Base-by-base conservation (phyloP, 1,284 basidiomycete species). In the Gomphus bonarii region DNA sequence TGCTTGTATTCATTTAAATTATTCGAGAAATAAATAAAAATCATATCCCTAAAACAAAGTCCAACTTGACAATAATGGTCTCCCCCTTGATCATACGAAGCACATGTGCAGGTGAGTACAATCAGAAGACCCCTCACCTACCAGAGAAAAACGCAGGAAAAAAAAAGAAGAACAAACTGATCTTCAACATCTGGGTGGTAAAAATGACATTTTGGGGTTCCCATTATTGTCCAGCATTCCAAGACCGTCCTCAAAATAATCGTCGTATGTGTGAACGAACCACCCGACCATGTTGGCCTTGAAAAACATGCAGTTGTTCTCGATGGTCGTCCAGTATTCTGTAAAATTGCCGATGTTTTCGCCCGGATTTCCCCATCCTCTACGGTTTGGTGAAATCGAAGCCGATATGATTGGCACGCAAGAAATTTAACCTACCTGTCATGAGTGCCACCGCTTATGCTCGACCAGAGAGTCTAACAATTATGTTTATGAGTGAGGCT, bases 241-340 rank as follows among this genome's bases (percentile, higher is more conserved):
- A 25, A 57, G n/a, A 10, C 47, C 47, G 2, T 6, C 30, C 28
- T 57, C 55, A 20, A 42, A 43, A 3, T 20, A 36, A 42, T 57
- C 55, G 40, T 42, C 38, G 16, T 43, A 57, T 11, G 50, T 40
- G 51, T 57, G 55, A 38, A 50, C 40, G 22, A 57, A 57, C 55
- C 55, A 57, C 20, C 55, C 55, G 25, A 57, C 55, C 48, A 44
- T 38, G 33, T 57, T 18, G 2, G 18, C 8, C 36, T 51, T 50
- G 25, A 49, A 57, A 36, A 31, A 57, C 3, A 14, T 11, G 49
- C 55, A 57, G 30, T 57, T 36, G 11, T 35, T 33, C 40, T 50
- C n/a, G 48, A 49, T 40, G 11, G 49, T 51, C 3, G 20, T 35
- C 55, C 55, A 57, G 22, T 50, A 57, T 40, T 43, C 3, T 6